Percentiles rank a stretch among this genome's conserved stretches.
These are phyloP conservation scores for Saccharomycopsis schoenii DNA, from an alignment of 805 yeast genomes.

Conservation along the genomic window DNA sequence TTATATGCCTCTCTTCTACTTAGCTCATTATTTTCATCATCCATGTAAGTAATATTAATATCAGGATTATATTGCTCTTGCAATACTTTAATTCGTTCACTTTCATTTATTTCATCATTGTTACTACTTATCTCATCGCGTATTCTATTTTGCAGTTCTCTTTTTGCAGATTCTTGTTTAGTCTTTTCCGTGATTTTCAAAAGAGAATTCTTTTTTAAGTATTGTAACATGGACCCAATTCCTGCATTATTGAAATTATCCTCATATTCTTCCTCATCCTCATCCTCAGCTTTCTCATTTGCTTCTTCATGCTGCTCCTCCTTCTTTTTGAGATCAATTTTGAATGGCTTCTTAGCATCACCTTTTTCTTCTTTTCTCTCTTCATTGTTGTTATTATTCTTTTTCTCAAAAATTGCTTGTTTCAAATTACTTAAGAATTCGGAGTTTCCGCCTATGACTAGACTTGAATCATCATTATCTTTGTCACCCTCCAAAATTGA, in stretches of 20 bases:
- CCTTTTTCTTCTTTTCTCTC: not conserved
- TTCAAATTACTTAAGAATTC: constrained; percentile 25
- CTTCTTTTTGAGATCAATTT: not conserved
- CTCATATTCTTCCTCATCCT: not conserved
- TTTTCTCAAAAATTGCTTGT: constrained; percentile 15
- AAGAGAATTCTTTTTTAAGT: constrained; percentile 6
- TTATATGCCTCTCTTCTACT: constrained; percentile 46
- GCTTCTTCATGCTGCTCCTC: not conserved
- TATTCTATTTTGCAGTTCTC: constrained; percentile 10
- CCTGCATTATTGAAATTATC: constrained; percentile 1
- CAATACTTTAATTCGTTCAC: not conserved
- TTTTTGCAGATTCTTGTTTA: constrained; percentile 22
- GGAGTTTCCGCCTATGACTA: constrained; percentile 24
- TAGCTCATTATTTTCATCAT: constrained; percentile 38
- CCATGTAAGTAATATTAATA: constrained; percentile 37
- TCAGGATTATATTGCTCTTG: constrained; percentile 31
- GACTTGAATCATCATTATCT: constrained; percentile 14
- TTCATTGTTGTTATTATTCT: not conserved
- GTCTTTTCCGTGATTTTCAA: constrained; percentile 10
- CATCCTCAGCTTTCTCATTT: not conserved
- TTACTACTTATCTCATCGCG: constrained; percentile 2
- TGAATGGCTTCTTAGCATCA: not conserved
- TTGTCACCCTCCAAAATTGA: constrained; percentile 3
- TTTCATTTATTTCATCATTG: not conserved
- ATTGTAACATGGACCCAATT: not conserved